A percentile compares a stretch with the other conserved stretches of the same genome.
phyloP scores from a whole-genome alignment of 2,329 filamentous ascomycete genomes.

The Neofusicoccum parvum region DNA sequence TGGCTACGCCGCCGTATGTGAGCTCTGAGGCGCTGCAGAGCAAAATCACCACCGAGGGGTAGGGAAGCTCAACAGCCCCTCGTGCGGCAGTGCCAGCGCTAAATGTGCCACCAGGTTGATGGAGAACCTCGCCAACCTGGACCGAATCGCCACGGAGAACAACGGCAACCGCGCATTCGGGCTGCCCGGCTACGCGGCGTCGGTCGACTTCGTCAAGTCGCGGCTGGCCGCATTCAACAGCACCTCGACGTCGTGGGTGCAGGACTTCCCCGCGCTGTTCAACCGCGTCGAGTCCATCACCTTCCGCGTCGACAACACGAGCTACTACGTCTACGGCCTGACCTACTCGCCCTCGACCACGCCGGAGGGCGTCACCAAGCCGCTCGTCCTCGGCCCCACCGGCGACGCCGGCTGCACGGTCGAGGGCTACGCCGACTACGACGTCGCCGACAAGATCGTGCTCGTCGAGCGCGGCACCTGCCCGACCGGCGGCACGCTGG shows the following conservation, averaged over 20 bases:
- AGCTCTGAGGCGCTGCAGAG: slow-evolving; percentile 45
- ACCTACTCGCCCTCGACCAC: slow-evolving; percentile 53
- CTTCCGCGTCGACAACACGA: slow-evolving; percentile 40
- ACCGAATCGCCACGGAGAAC: slow-evolving; percentile 57
- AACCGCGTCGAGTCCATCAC: slow-evolving; percentile 44
- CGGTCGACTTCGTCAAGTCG: slow-evolving; percentile 59
- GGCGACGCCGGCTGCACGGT: slow-evolving; percentile 43
- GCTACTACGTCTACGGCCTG: slow-evolving; percentile 45
- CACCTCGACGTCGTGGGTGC: slow-evolving; percentile 47
- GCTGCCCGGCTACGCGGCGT: slow-evolving; percentile 60
- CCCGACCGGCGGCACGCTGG: slow-evolving; percentile 45
- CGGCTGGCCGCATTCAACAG: slow-evolving; percentile 47
- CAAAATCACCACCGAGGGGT: slow-evolving; percentile 44
- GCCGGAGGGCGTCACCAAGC: slow-evolving; percentile 46
- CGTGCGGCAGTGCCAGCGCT: background rate
- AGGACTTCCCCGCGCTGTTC: slow-evolving; percentile 53
- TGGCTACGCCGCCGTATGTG: slow-evolving; percentile 27
- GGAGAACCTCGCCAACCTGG: slow-evolving; percentile 56
- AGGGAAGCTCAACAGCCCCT: slow-evolving; percentile 8
- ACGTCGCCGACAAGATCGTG: slow-evolving; percentile 46
- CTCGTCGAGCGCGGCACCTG: slow-evolving; percentile 46
- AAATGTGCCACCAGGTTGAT: slow-evolving; percentile 46
- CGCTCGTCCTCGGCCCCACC: slow-evolving; percentile 44
- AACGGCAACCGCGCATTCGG: slow-evolving; percentile 64
- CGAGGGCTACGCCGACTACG: slow-evolving; percentile 29